Base-by-base conservation (phyloP, 768 basidiomycete genomes). In the Kwoniella dejecticola region DNA sequence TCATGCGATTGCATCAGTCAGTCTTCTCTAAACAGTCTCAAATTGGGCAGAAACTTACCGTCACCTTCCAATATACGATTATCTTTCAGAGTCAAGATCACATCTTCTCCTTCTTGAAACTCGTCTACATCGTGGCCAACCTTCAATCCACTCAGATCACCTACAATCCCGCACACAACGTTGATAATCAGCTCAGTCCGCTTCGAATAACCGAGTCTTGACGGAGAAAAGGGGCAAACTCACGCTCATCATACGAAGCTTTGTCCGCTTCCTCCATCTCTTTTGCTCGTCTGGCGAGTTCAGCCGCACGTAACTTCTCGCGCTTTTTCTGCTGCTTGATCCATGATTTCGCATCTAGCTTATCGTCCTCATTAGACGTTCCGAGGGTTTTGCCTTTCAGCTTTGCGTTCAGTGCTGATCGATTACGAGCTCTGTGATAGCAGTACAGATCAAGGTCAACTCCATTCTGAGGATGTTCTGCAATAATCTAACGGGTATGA, bases 41-140 rank as follows among this genome's bases (percentile, higher is more conserved):
- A 29, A 15, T 6, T 19, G 40, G 23, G 19, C 3, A 57, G 41
- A 21, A n/a, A 69, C 70, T 58, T 68, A 90, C 93, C 94, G 84
- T 97, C 93, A 62, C 92, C 89, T 72, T 93, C 94, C 41, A 99
- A 87, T 63, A 99, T 89, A 44, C 92, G 88, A 74, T 88, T 89
- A 76, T 97, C 95, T 85, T 96, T 96, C 76, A 98, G 82, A 3
- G 96, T 99, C 70, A 99, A 87, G 82, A 99, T 91, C 69, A 88
- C 87, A 68, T 90, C 91, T 80, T 96, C 89, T 69, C 95, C 94
- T 80, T 95, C 93, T 64, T 88, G 89, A 80, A 99, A 83, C 68
- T 85, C 89, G 61, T 93, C 89, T 67, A 94, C 87, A 83, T 90
- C 92, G 81, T 98, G 96, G 82, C 84, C 88, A 79, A 98, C 96